phyloP scores from a whole-genome alignment of 2,329 filamentous ascomycete species.

The Aspergillus piperis region DNA sequence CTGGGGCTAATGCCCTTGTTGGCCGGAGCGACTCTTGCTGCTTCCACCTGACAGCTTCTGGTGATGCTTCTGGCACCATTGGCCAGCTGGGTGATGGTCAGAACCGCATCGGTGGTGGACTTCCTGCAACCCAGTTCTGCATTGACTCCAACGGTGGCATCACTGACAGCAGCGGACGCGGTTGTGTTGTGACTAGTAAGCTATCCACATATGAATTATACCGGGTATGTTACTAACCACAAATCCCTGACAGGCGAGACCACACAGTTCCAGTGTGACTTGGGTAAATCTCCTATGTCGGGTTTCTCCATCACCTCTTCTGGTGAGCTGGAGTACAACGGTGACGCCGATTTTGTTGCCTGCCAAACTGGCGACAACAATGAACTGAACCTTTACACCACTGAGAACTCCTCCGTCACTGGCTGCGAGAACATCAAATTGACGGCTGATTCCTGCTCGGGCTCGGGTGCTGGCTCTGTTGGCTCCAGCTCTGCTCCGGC shows the following conservation, averaged over 20 bases:
- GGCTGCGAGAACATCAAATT: conserved; percentile 37
- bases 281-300: conserved; percentile 50
- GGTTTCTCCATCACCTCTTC: conserved; percentile 60
- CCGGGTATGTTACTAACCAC: conserved; percentile 13
- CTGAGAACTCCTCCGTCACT: conserved; percentile 33
- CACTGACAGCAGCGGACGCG: conserved; percentile 57
- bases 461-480: conserved; percentile 21
- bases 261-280: conserved; percentile 64
- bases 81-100: conserved; percentile 65
- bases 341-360: conserved; percentile 58
- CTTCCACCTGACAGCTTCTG: conserved; percentile 56
- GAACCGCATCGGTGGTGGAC: conserved; percentile 56
- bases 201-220: conserved; percentile 13
- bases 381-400: conserved; percentile 47
- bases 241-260: conserved; percentile 50
- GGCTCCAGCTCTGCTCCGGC: conserved; percentile 18
- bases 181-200: conserved; percentile 65
- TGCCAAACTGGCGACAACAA: conserved; percentile 56
- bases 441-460: conserved; percentile 40
- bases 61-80: conserved; percentile 54
- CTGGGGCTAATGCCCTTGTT: conserved; percentile 47
- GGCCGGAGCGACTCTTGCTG: conserved; percentile 47
- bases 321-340: conserved; percentile 56
- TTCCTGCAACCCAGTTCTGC: conserved; percentile 55
- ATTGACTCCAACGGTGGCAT: conserved; percentile 57